Conservation (phyloP, 805 yeast species). For the Nakazawaea laoshanensis region DNA sequence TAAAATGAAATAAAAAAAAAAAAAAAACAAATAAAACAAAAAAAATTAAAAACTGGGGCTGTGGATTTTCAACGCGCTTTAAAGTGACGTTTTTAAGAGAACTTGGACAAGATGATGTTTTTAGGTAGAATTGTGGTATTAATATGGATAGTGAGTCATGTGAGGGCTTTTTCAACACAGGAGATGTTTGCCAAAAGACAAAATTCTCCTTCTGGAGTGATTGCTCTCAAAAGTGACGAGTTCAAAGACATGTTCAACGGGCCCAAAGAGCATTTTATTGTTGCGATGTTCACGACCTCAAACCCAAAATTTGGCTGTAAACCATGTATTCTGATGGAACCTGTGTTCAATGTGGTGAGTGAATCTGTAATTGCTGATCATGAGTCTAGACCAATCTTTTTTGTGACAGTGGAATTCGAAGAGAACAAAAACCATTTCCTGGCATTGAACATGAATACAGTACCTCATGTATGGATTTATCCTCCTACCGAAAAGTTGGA, state of each 20-base stretch:
- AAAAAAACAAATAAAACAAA: too few relatives aligned
- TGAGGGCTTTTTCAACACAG: not conserved
- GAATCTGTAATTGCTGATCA: slow-evolving; percentile 34
- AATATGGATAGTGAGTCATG: not conserved
- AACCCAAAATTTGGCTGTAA: slow-evolving; percentile 33
- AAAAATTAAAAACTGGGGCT: too few relatives aligned
- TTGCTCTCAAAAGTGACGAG: slow-evolving; percentile 32
- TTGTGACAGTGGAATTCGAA: slow-evolving; percentile 42
- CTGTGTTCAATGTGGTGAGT: slow-evolving; percentile 31
- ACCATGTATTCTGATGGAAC: slow-evolving; percentile 36
- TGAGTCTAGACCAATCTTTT: slow-evolving; percentile 31
- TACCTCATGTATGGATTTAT: slow-evolving; percentile 63
- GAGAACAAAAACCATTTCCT: slow-evolving; percentile 32
- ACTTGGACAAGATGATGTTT: too few relatives aligned
- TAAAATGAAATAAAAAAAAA: too few relatives aligned
- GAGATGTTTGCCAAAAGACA: not conserved
- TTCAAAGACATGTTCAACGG: slow-evolving; percentile 33
- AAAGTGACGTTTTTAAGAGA: too few relatives aligned
- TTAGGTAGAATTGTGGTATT: too few relatives aligned
- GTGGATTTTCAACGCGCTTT: too few relatives aligned
- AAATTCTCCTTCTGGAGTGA: slow-evolving; percentile 23
- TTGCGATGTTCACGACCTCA: slow-evolving; percentile 46
- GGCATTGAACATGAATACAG: slow-evolving; percentile 33
- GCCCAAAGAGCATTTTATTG: slow-evolving; percentile 40
- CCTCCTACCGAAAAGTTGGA: slow-evolving; percentile 31